A percentile compares a stretch with the other conserved stretches of the same genome.
phyloP scores from a whole-genome alignment of 768 basidiomycete species.

The Boletus subcaerulescens region DNA sequence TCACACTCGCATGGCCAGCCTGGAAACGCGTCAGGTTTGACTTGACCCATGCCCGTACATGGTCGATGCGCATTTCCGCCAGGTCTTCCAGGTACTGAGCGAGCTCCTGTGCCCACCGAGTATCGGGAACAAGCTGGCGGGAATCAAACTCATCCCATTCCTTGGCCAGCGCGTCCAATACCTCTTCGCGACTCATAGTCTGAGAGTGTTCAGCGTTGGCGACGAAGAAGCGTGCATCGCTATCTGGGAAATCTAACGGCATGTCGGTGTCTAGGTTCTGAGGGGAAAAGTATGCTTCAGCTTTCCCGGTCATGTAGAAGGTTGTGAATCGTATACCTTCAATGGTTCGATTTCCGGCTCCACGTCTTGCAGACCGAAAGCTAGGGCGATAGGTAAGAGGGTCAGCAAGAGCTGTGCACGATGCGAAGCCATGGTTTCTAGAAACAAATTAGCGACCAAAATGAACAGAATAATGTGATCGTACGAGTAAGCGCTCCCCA shows the following conservation, averaged over 20 bases:
- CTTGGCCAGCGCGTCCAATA: constrained; percentile 15
- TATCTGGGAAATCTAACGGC: constrained; percentile 37
- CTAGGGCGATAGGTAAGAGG: constrained; percentile 46
- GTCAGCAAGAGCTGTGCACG: constrained; percentile 40
- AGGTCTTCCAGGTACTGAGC: constrained; percentile 39
- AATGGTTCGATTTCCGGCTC: constrained; percentile 45
- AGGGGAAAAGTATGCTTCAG: not conserved
- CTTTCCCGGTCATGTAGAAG: not conserved
- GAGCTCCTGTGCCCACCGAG: constrained; percentile 42
- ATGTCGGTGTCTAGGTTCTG: constrained; percentile 57
- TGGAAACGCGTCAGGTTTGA: constrained; percentile 50
- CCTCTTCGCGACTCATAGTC: constrained; percentile 7
- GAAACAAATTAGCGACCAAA: not conserved
- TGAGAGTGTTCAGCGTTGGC: constrained; percentile 11
- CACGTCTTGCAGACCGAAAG: constrained; percentile 46
- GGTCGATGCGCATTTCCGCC: constrained; percentile 43
- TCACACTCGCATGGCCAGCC: constrained; percentile 42
- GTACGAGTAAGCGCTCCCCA: constrained; percentile 61
- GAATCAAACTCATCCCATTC: constrained; percentile 31
- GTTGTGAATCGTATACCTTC: constrained; percentile 40
- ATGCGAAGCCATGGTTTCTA: constrained; percentile 48
- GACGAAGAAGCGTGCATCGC: constrained; percentile 36
- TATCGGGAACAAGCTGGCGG: constrained; percentile 38
- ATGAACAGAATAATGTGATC: constrained; percentile 9
- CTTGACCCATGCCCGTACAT: constrained; percentile 50